A percentile compares a stretch with the other conserved stretches of the same genome.
phyloP scores from a whole-genome alignment of 2,329 filamentous ascomycete genomes.

The Bipolaris sorokiniana region DNA sequence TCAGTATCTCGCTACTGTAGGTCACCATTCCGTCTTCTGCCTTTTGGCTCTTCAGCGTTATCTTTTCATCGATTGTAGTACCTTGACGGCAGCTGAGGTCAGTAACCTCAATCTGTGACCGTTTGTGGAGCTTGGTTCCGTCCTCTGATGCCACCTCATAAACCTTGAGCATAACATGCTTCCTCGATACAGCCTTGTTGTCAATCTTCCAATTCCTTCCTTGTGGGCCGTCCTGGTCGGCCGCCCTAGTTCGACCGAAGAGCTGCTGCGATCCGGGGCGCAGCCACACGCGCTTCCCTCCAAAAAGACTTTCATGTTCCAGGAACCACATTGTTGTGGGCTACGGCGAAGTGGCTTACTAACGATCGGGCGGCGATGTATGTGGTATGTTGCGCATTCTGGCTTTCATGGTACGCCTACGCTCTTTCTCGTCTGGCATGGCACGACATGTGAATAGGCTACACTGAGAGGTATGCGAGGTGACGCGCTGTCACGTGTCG shows the following conservation, averaged over 20 bases:
- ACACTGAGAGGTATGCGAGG: conserved; percentile 3
- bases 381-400: conserved; percentile 5
- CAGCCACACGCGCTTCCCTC: conserved; percentile 76
- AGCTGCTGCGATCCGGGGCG: conserved; percentile 84
- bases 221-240: conserved; percentile 52
- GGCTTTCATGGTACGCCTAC: background rate
- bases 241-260: conserved; percentile 77
- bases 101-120: conserved; percentile 74
- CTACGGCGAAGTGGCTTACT: background rate
- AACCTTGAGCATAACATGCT: conserved; percentile 82
- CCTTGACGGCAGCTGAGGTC: conserved; percentile 84
- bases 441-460: background rate
- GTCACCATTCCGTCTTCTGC: conserved; percentile 44
- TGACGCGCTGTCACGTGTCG: conserved; percentile 19
- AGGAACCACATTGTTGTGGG: conserved; percentile 58
- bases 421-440: background rate
- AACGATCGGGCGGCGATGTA: background rate
- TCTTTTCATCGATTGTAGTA: conserved; percentile 75
- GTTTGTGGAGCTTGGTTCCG: conserved; percentile 67
- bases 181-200: conserved; percentile 83
- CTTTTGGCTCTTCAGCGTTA: conserved; percentile 66
- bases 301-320: conserved; percentile 62
- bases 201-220: conserved; percentile 64
- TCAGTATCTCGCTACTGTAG: conserved; percentile 34
- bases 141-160: conserved; percentile 68